Evolutionary conservation across 2,329 filamentous ascomycete genomes (phyloP).

Genomic region (Epichloe brachyelytri): DNA sequence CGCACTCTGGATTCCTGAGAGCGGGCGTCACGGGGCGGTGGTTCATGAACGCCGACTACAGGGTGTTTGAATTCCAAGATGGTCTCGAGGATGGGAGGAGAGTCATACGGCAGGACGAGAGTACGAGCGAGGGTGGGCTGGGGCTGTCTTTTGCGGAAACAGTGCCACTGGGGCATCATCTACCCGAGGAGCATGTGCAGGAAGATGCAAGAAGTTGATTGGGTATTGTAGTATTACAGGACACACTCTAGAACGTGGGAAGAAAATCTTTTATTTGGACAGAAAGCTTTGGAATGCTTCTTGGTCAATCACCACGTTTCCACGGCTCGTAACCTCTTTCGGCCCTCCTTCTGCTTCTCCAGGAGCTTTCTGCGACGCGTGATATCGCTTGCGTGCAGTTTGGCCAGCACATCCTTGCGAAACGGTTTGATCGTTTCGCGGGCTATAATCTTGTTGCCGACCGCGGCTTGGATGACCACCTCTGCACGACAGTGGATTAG

Average conservation of each 20-base stretch:
- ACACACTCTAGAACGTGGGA: background rate
- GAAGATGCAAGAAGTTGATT: background rate
- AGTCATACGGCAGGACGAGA: slow-evolving; percentile 33
- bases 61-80: slow-evolving; percentile 42
- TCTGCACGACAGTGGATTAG: slow-evolving; percentile 33
- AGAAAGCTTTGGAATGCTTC: slow-evolving; percentile 91
- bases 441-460: slow-evolving; percentile 71
- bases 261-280: slow-evolving; percentile 44
- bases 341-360: slow-evolving; percentile 92
- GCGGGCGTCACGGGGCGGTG: slow-evolving; percentile 39
- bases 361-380: slow-evolving; percentile 71
- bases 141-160: slow-evolving; percentile 22
- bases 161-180: slow-evolving; percentile 23
- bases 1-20: slow-evolving; percentile 52
- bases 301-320: slow-evolving; percentile 93
- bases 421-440: slow-evolving; percentile 94
- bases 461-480: slow-evolving; percentile 83
- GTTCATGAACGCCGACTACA: slow-evolving; percentile 51
- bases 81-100: slow-evolving; percentile 10
- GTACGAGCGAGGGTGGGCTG: slow-evolving; percentile 21
- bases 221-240: background rate
- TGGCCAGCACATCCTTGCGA: slow-evolving; percentile 85
- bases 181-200: background rate
- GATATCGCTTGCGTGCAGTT: slow-evolving; percentile 85
- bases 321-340: slow-evolving; percentile 72